phyloP scores from a whole-genome alignment of 257 asterid species.

The Solanum bulbocastanum region DNA sequence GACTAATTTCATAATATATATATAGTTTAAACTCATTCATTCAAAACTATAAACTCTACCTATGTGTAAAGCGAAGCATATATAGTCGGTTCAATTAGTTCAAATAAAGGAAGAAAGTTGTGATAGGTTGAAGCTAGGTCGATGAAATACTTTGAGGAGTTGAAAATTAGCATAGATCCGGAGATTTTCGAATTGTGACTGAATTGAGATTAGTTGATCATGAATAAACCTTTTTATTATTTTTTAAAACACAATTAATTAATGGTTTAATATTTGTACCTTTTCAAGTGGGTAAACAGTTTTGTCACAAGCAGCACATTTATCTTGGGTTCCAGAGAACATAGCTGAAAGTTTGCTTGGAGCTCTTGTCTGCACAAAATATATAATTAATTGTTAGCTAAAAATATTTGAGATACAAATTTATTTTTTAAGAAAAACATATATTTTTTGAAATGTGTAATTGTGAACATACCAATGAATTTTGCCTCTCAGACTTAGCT shows the following conservation, averaged over 20 bases:
- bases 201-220: not conserved
- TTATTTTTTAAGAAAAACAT: too few relatives aligned
- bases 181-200: too few relatives aligned
- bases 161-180: not conserved
- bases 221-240: not conserved
- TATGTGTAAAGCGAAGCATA: not conserved
- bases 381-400: not conserved
- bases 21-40: not conserved
- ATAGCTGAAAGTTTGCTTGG: conserved; percentile 69
- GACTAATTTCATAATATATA: too few relatives aligned
- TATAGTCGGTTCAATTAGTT: not conserved
- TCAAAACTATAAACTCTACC: not conserved
- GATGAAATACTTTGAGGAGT: not conserved
- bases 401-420: not conserved
- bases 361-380: conserved; percentile 20
- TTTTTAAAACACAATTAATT: not conserved
- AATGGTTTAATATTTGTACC: not conserved
- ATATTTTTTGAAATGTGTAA: not conserved
- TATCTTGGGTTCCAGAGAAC: conserved; percentile 73
- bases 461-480: conserved; percentile 20
- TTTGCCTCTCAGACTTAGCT: conserved; percentile 40
- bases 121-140: not conserved
- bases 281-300: conserved; percentile 80
- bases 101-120: not conserved
- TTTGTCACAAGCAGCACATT: conserved; percentile 65